Conservation (phyloP, 2,329 filamentous ascomycete genomes). For the Fusarium pininemorale region DNA sequence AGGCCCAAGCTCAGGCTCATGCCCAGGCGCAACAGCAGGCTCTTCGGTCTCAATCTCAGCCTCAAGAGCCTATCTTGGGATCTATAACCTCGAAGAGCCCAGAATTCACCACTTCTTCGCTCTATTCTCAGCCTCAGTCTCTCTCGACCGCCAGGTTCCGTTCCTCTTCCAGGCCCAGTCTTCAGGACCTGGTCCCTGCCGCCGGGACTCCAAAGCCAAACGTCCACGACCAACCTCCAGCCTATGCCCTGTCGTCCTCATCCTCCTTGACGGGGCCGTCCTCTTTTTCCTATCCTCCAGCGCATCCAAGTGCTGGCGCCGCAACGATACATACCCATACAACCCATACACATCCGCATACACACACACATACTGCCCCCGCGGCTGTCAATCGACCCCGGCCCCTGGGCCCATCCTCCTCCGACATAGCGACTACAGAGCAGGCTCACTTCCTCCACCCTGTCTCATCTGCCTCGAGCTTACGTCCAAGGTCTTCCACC, state of each 20-base stretch:
- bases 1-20: constrained; percentile 11
- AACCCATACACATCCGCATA: constrained; percentile 6
- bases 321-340: constrained; percentile 4
- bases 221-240: constrained; percentile 22
- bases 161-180: constrained; percentile 37
- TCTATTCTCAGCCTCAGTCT: constrained; percentile 14
- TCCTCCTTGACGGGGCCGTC: constrained; percentile 29
- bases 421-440: constrained; percentile 30
- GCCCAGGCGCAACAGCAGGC: constrained; percentile 13
- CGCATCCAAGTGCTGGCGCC: constrained; percentile 13
- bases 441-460: constrained; percentile 37
- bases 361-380: constrained; percentile 10
- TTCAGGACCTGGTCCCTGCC: constrained; percentile 32
- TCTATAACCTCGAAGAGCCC: constrained; percentile 1
- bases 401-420: constrained; percentile 38
- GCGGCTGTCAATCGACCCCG: constrained; percentile 29
- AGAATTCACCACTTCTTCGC: constrained; percentile 6
- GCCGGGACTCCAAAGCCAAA: constrained; percentile 18
- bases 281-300: constrained; percentile 34
- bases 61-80: constrained; percentile 11
- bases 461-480: constrained; percentile 34
- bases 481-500: constrained; percentile 38
- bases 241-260: constrained; percentile 29
- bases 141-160: constrained; percentile 32
- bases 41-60: constrained; percentile 27